A percentile compares a stretch with the other conserved stretches of the same genome.
These are phyloP conservation scores for Ceratocystis huliohia DNA, from an alignment of 2,329 filamentous ascomycete species.

Conservation along the genomic window DNA sequence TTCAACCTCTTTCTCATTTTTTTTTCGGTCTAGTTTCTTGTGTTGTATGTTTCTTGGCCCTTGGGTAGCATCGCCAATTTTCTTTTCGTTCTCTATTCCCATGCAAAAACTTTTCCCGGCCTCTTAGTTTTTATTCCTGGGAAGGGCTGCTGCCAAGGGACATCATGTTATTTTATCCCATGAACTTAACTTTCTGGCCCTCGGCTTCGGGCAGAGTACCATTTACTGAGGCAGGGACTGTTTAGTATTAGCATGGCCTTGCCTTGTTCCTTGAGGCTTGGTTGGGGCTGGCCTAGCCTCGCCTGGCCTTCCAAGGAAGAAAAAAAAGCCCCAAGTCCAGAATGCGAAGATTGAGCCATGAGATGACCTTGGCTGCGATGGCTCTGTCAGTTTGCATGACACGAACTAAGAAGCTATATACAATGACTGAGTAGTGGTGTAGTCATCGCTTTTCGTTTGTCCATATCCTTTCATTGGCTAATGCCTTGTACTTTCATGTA, in stretches of 20 bases:
- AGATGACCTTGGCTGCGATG: not conserved
- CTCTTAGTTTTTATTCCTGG: not conserved
- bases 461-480: not conserved
- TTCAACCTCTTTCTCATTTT: constrained; percentile 3
- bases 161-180: not conserved
- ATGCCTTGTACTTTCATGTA: not conserved
- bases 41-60: not conserved
- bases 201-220: not conserved
- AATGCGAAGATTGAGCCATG: not conserved
- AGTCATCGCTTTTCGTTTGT: no score
- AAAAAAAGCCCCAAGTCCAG: not conserved
- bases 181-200: not conserved
- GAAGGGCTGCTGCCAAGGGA: not conserved
- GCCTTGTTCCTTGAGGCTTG: not conserved
- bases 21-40: not conserved
- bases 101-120: not conserved
- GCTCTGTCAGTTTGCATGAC: not conserved
- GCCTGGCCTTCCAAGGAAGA: not conserved
- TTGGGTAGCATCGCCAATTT: not conserved
- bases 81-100: not conserved
- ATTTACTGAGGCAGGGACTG: constrained; percentile 1
- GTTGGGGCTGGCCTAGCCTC: not conserved
- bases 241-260: constrained; percentile 1
- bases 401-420: not conserved
- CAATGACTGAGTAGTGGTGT: not conserved